Evolutionary conservation across 129 eudicot species (phyloP).

Genomic region (Tagetes erecta): DNA sequence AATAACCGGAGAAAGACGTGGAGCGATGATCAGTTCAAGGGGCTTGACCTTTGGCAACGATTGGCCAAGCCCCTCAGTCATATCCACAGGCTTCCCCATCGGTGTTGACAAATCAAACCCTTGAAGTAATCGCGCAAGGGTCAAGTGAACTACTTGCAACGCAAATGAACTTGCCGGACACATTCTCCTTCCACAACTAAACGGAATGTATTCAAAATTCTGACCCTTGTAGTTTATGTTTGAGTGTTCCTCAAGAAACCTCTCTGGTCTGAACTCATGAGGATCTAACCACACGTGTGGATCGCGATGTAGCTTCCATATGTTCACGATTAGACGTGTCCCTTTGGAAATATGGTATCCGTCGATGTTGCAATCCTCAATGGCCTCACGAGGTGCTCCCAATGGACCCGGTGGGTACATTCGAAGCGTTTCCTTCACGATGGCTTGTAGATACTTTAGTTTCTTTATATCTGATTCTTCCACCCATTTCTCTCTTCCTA

Average conservation of each 20-base stretch:
- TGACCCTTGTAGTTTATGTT: conserved; percentile 23
- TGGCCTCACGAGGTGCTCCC: conserved; percentile 51
- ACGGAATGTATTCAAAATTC: conserved; percentile 46
- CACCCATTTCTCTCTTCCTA: conserved; percentile 40
- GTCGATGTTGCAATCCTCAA: conserved; percentile 22
- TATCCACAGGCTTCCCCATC: conserved; percentile 36
- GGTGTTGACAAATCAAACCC: conserved; percentile 39
- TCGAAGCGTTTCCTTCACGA: conserved; percentile 53
- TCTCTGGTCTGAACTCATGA: conserved; percentile 39
- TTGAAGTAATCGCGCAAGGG: conserved; percentile 42
- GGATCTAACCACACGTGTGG: conserved; percentile 44
- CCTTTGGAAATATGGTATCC: conserved; percentile 14
- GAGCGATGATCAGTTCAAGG: conserved; percentile 35
- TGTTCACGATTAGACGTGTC: conserved; percentile 21
- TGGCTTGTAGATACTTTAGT: conserved; percentile 38
- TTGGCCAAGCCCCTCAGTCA: conserved; percentile 42
- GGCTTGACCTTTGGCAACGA: conserved; percentile 50
- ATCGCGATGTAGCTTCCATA: conserved; percentile 65
- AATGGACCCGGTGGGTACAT: conserved; percentile 69
- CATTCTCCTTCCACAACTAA: conserved; percentile 44
- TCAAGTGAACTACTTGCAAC: conserved; percentile 28
- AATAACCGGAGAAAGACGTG: conserved; percentile 25
- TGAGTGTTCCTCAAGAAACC: conserved; percentile 35
- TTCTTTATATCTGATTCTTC: conserved; percentile 48
- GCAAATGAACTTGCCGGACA: conserved; percentile 45